These are phyloP conservation scores for Boletus albobrunnescens DNA, from an alignment of 1,284 basidiomycete species.

Conservation along the genomic window DNA sequence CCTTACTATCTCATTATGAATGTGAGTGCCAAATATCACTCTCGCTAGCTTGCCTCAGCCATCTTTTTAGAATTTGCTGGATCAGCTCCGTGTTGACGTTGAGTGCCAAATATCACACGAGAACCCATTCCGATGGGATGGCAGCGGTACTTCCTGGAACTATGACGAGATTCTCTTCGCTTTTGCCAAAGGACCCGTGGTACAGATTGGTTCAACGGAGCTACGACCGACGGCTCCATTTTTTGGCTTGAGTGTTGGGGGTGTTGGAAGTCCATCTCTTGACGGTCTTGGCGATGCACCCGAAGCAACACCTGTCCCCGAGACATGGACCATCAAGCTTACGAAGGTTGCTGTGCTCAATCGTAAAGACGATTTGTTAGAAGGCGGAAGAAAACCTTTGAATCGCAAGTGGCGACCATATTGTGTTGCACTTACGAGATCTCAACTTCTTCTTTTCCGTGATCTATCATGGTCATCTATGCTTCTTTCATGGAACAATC, in stretches of 20 bases:
- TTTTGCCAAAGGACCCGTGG: slow-evolving; percentile 64
- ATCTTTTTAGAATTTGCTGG: slow-evolving; percentile 56
- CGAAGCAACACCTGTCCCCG: slow-evolving; percentile 26
- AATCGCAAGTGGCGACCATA: slow-evolving; percentile 88
- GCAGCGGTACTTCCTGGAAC: slow-evolving; percentile 67
- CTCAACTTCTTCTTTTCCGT: slow-evolving; percentile 90
- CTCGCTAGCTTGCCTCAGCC: slow-evolving; percentile 5
- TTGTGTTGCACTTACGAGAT: slow-evolving; percentile 84
- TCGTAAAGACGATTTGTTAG: slow-evolving; percentile 79
- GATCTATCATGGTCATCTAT: slow-evolving; percentile 69
- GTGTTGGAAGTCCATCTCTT: slow-evolving; percentile 31
- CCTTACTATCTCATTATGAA: slow-evolving; percentile 88
- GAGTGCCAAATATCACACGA: slow-evolving; percentile 58
- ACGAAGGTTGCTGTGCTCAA: slow-evolving; percentile 81
- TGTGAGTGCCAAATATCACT: slow-evolving; percentile 40
- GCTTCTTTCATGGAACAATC: slow-evolving; percentile 51
- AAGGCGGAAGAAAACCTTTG: slow-evolving; percentile 71
- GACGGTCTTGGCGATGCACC: slow-evolving; percentile 20
- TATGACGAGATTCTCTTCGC: slow-evolving; percentile 62
- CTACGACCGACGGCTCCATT: slow-evolving; percentile 43
- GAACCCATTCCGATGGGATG: slow-evolving; percentile 76
- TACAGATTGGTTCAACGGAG: slow-evolving; percentile 52
- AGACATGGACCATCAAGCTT: slow-evolving; percentile 61
- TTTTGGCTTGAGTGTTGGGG: slow-evolving; percentile 46
- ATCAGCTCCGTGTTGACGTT: slow-evolving; percentile 75